These are phyloP conservation scores for Xanthoconium stramineum DNA, from an alignment of 768 basidiomycete species.

Conservation along the genomic window DNA sequence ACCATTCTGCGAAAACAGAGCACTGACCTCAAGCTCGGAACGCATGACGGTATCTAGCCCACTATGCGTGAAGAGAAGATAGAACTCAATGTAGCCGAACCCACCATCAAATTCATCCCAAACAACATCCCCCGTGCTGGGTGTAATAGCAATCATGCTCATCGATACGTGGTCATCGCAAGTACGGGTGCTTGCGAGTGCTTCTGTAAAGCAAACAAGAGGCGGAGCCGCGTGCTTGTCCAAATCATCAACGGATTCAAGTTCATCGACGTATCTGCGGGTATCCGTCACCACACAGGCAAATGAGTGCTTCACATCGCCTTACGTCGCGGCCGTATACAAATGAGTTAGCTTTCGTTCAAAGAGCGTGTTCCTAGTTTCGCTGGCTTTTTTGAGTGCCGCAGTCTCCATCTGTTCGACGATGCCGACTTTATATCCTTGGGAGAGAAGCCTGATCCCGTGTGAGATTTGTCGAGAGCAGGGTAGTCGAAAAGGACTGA, in stretches of 20 bases:
- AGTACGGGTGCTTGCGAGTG: conserved; percentile 8
- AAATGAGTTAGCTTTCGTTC: conserved; percentile 70
- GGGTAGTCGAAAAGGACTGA: conserved; percentile 27
- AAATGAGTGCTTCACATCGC: neutral
- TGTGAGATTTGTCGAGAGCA: neutral
- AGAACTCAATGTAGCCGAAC: neutral
- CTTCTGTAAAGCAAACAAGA: conserved; percentile 73
- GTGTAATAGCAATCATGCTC: conserved; percentile 75
- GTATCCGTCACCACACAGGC: conserved; percentile 7
- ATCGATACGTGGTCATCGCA: conserved; percentile 43
- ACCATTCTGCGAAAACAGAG: neutral
- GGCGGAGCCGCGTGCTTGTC: conserved; percentile 58
- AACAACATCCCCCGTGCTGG: conserved; percentile 87
- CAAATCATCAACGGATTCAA: conserved; percentile 64
- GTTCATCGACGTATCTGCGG: conserved; percentile 74
- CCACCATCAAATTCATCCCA: conserved; percentile 90
- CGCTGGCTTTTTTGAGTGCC: conserved; percentile 80
- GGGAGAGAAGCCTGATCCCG: conserved; percentile 58
- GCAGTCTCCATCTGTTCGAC: conserved; percentile 84
- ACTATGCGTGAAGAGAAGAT: conserved; percentile 4
- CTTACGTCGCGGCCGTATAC: conserved; percentile 87
- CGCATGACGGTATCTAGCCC: conserved; percentile 73
- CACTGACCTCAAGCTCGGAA: conserved; percentile 77
- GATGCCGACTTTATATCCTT: conserved; percentile 81
- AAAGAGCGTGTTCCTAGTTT: conserved; percentile 72